phyloP scores from a whole-genome alignment of 306 rosid species.

The Hippophae gyantsensis region DNA sequence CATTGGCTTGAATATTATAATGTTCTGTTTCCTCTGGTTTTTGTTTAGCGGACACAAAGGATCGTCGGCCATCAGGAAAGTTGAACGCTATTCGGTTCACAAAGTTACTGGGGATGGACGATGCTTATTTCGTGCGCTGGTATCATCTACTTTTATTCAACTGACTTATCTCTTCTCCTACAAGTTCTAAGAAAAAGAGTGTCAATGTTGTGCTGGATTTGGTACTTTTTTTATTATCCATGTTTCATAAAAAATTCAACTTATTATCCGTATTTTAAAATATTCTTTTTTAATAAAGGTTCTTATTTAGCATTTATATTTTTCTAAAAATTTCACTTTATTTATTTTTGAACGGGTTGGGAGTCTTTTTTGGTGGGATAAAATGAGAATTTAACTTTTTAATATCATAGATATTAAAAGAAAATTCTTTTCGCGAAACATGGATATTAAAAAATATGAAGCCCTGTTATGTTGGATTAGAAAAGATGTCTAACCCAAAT shows the following conservation, averaged over 20 bases:
- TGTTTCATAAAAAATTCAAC: too few species aligned
- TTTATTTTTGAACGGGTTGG: too few species aligned
- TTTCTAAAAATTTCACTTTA: too few species aligned
- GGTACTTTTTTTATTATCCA: too few species aligned
- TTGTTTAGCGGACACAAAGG: constrained; percentile 33
- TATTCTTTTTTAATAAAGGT: too few species aligned
- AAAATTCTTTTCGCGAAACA: too few species aligned
- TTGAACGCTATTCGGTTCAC: constrained; percentile 58
- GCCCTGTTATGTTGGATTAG: background rate
- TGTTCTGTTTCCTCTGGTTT: background rate
- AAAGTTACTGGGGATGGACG: constrained; percentile 89
- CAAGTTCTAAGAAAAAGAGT: background rate
- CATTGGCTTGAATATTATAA: background rate
- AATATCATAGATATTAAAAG: too few species aligned
- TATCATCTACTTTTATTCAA: constrained; percentile 18
- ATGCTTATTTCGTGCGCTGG: constrained; percentile 89
- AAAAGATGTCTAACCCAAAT: background rate
- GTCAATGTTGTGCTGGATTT: background rate
- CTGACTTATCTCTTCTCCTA: background rate
- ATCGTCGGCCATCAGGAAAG: constrained; percentile 56
- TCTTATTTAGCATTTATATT: too few species aligned
- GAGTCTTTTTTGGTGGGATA: too few species aligned
- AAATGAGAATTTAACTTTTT: too few species aligned
- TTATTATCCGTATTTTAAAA: too few species aligned
- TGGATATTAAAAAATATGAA: too few species aligned